Evolutionary conservation across 345 rosid genomes (phyloP), one percentile per base, ranked within the genome.

Genomic region (Garcia nutans): DNA sequence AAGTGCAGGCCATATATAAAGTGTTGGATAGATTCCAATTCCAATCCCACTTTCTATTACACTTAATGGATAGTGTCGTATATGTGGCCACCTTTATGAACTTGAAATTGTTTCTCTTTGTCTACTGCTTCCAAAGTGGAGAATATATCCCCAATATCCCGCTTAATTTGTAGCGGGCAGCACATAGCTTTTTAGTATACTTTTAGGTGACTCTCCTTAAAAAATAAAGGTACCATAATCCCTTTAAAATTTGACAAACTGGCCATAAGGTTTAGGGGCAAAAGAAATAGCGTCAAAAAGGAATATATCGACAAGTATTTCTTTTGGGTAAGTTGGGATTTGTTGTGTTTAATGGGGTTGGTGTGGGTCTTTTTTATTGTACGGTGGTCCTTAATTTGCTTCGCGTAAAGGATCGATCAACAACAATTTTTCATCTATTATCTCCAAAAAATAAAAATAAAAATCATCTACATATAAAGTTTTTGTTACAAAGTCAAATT

Each of bases 71-170:
- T 59, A n/a, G 37, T 59, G 66, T 47, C 1, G 3, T 7, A 17
- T 17, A 41, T 37, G 45, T 4, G n/a, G 12, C 37, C n/a, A 33
- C 44, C 63, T n/a, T 74, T 77, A 70, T 68, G 75, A 68, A 74
- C 58, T 13, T 61, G 28, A 52, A 24, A 20, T 73, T 68, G 45
- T 67, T 79, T 83, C 26, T 45, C 71, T 73, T 54, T 68, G 49
- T 65, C n/a, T 44, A 6, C 31, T 76, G 82, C 83, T 57, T 55
- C 66, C 11, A 71, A 78, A 81, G 77, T 67, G 26, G 70, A 6
- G 58, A 10, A 10, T 52, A 54, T 49, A 78, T 80, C 82, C 84
- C 84, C 63, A 10, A 74, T 76, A 57, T 81, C 75, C 70, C 79
- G 81, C 75, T 12, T 6, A 33, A 26, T 12, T 1, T 66, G 45